A percentile compares a stretch with the other conserved stretches of the same genome.
phyloP scores from a whole-genome alignment of 2,329 filamentous ascomycete genomes.

The Phaeosphaeria sp. region DNA sequence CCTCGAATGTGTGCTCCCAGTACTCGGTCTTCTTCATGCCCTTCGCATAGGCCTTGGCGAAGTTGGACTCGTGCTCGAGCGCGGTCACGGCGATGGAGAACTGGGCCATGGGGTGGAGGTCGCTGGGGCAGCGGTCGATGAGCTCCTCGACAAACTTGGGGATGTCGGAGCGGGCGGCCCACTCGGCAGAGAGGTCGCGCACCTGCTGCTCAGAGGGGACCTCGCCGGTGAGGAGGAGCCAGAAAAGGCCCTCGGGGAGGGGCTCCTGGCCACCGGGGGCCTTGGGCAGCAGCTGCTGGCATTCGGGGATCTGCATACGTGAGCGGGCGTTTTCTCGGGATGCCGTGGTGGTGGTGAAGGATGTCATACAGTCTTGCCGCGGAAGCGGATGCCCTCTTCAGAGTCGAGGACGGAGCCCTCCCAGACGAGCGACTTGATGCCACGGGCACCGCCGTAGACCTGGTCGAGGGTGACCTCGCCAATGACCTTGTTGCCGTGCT shows the following conservation, averaged over 20 bases:
- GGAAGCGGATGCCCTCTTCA: conserved; percentile 99
- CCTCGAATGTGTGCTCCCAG: conserved; percentile 99
- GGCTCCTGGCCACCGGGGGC: conserved; percentile 96
- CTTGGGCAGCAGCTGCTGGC: conserved; percentile 96
- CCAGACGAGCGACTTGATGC: conserved; percentile 98
- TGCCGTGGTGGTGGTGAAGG: neutral
- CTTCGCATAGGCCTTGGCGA: conserved; percentile 98
- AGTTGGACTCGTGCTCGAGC: conserved; percentile 97
- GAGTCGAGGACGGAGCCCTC: conserved; percentile 94
- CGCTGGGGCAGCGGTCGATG: conserved; percentile 98
- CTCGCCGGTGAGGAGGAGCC: conserved; percentile 98
- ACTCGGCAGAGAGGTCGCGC: conserved; percentile 96
- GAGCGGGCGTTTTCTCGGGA: conserved; percentile 24
- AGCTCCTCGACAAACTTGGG: conserved; percentile 99
- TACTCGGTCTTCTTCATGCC: conserved; percentile 99
- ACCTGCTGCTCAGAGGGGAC: conserved; percentile 98
- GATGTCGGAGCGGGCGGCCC: conserved; percentile 95
- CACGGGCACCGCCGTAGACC: conserved; percentile 98
- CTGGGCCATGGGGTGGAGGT: conserved; percentile 99
- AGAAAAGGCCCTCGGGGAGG: conserved; percentile 99
- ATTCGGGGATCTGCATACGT: conserved; percentile 80
- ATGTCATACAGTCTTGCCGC: conserved; percentile 80
- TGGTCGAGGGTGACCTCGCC: conserved; percentile 99
- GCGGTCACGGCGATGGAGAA: conserved; percentile 97
- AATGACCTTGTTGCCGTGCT: conserved; percentile 92